These are phyloP conservation scores for Coniochaeta ligniaria DNA, from an alignment of 2,329 filamentous ascomycete species.

Conservation along the genomic window DNA sequence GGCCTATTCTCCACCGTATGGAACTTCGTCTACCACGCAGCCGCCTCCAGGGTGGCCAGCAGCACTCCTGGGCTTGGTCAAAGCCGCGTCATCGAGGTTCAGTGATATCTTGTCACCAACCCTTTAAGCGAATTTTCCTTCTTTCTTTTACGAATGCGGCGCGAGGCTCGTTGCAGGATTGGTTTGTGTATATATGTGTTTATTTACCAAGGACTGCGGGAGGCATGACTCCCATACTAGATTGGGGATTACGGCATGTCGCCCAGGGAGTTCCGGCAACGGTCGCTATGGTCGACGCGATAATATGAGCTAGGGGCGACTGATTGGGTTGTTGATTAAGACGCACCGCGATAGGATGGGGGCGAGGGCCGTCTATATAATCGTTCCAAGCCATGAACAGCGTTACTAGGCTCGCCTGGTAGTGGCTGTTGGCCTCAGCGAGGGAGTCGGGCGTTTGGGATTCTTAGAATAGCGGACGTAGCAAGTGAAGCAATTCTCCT, in stretches of 20 bases:
- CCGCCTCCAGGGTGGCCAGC: not conserved
- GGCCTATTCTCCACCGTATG: slow-evolving; percentile 3
- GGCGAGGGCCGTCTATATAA: not conserved
- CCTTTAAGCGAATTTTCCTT: not conserved
- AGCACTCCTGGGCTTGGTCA: not conserved
- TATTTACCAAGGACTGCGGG: not conserved
- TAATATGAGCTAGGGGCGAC: not conserved
- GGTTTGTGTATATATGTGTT: not conserved
- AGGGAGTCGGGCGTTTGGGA: not conserved
- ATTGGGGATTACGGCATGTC: not conserved
- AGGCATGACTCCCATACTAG: not conserved
- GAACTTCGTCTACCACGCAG: not conserved
- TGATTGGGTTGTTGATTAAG: not conserved
- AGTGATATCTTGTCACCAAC: not conserved
- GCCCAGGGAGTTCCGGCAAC: not conserved
- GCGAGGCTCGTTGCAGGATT: not conserved
- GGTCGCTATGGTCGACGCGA: not conserved
- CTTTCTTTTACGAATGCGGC: not conserved
- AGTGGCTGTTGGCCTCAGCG: not conserved
- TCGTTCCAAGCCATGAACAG: not conserved
- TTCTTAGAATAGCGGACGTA: not conserved
- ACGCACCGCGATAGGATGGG: not conserved
- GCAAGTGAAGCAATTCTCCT: not conserved
- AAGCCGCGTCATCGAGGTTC: not conserved
- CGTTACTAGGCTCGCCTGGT: not conserved